Evolutionary conservation across 1,284 basidiomycete species (phyloP).

Genomic region (Earliella scabrosa): DNA sequence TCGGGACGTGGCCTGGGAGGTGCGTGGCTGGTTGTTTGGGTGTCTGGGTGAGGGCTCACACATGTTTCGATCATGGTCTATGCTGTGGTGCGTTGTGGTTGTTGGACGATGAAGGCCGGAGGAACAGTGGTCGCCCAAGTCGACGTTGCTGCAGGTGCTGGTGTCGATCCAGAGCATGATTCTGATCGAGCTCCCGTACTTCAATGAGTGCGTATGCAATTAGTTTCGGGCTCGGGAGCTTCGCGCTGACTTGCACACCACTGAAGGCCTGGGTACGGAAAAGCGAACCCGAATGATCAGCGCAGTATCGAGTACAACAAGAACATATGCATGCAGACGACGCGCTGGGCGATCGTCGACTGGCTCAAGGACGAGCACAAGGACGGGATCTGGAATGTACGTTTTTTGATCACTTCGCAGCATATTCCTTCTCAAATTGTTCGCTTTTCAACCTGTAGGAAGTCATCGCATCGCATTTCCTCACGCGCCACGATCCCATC

Average conservation of each 20-base stretch:
- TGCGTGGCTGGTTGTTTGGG: constrained; percentile 26
- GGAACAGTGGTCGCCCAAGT: constrained; percentile 55
- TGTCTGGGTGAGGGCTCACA: background rate
- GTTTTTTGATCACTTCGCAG: constrained; percentile 6
- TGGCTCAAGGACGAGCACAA: constrained; percentile 51
- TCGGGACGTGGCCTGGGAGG: constrained; percentile 57
- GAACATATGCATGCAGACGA: constrained; percentile 45
- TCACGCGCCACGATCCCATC: constrained; percentile 44
- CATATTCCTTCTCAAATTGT: background rate
- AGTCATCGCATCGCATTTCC: constrained; percentile 53
- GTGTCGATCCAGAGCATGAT: constrained; percentile 65
- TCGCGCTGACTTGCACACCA: background rate
- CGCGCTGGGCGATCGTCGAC: constrained; percentile 54
- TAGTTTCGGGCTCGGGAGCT: background rate
- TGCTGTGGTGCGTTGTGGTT: background rate
- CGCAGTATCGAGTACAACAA: constrained; percentile 51
- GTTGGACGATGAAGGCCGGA: constrained; percentile 42
- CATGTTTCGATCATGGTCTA: background rate
- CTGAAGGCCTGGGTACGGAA: constrained; percentile 49
- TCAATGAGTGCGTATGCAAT: constrained; percentile 51
- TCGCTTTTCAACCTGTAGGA: constrained; percentile 38
- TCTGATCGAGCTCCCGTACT: constrained; percentile 56
- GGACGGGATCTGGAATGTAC: constrained; percentile 50
- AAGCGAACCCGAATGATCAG: constrained; percentile 39
- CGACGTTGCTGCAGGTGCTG: constrained; percentile 58